Base-by-base conservation (phyloP, 2,329 filamentous ascomycete genomes). In the Clonostachys rhizophaga region DNA sequence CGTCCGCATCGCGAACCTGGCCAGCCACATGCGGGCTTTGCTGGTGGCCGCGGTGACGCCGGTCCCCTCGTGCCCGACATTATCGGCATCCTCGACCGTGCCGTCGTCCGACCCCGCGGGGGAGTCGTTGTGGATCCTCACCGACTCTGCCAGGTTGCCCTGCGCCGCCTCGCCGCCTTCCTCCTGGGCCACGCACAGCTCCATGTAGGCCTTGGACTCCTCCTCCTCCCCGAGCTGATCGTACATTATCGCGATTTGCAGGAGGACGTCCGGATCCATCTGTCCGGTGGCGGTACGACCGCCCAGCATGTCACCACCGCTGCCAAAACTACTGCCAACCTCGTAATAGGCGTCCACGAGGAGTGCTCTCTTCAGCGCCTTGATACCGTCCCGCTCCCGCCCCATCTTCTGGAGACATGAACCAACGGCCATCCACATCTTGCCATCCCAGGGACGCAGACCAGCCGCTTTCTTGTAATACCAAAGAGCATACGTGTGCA, bases 351-450 rank as follows among this genome's bases (percentile, higher is more conserved):
- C 89, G 46, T 95, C 91, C 2, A 91, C 91, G 2, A 94, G 81
- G 8, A 99, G 72, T 0, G 94, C 94, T 36, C 94, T 86, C 63
- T 99, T 99, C 57, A 96, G 83, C 1, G 94, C 90, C 59, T 95
- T 94, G 65, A 99, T 96, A 33, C 90, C 92, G 56, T 96, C 91
- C n/a, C 84, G 79, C 44, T 89, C 76, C 47, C 91, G 84, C 45
- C 85, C 86, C 78, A 96, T 95, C 62, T 91, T 92, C 51, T 92
- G 87, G 53, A 95, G 84, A 62, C 92, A 96, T 34, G 88, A 88
- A 10, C 89, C 94, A 6, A 99, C 91, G 0, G 94, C 94, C 72
- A 94, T 87, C 94, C 94, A 99, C 89, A 99, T 95, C 67, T 97
- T 97, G 1, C 91, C 89, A 57, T 99, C 94, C 76, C 92, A 96